These are phyloP conservation scores for Exophiala bonariae DNA, from an alignment of 2,329 filamentous ascomycete species.

Conservation along the genomic window DNA sequence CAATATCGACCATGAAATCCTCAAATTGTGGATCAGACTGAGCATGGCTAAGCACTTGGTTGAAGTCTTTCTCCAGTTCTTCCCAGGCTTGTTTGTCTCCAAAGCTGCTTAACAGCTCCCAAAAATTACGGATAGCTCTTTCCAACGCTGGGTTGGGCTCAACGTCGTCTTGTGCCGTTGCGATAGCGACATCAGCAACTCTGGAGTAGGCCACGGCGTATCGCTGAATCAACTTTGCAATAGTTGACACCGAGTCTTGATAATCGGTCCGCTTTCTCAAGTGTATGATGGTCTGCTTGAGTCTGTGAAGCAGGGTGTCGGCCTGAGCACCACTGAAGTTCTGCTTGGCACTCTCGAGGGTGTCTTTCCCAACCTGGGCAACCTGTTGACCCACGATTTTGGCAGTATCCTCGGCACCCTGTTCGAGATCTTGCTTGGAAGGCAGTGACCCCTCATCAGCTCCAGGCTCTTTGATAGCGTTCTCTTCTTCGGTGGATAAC, in stretches of 20 bases:
- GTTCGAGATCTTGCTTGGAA: constrained; percentile 61
- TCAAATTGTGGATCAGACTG: constrained; percentile 70
- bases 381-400: constrained; percentile 38
- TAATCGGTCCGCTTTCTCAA: constrained; percentile 79
- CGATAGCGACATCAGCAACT: constrained; percentile 66
- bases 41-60: constrained; percentile 70
- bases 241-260: constrained; percentile 76
- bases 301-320: constrained; percentile 68
- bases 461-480: constrained; percentile 50
- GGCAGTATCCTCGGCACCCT: constrained; percentile 56
- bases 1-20: constrained; percentile 9
- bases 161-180: constrained; percentile 68
- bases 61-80: constrained; percentile 67
- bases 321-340: constrained; percentile 73
- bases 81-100: constrained; percentile 75
- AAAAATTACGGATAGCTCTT: constrained; percentile 74
- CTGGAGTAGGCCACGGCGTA: constrained; percentile 78
- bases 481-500: constrained; percentile 62
- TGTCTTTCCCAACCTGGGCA: constrained; percentile 51
- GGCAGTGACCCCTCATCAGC: constrained; percentile 50
- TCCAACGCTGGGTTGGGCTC: constrained; percentile 74
- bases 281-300: constrained; percentile 74
- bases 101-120: constrained; percentile 76
- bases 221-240: constrained; percentile 72
- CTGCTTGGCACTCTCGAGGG: constrained; percentile 69